phyloP scores from a whole-genome alignment of 768 basidiomycete genomes.

The Lactifluus piperatus region DNA sequence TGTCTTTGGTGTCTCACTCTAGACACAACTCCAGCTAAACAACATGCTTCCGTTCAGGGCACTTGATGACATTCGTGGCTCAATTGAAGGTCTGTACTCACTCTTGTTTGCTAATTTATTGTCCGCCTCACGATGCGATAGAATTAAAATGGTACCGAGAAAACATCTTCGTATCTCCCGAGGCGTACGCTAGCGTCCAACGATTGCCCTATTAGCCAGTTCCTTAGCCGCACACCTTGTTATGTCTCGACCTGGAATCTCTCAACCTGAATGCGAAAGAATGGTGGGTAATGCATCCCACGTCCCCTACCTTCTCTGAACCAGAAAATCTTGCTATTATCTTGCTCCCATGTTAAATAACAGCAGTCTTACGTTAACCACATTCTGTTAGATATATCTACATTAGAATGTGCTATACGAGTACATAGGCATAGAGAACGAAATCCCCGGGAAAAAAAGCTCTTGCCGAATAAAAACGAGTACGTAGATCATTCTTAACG shows the following conservation, averaged over 20 bases:
- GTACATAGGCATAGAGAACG: background rate
- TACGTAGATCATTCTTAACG: background rate
- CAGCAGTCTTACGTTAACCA: background rate
- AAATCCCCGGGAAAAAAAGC: background rate
- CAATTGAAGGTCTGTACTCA: conserved; percentile 55
- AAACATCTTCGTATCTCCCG: conserved; percentile 52
- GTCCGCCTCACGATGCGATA: conserved; percentile 24
- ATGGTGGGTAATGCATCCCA: background rate
- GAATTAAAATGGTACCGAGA: conserved; percentile 76
- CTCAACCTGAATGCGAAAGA: background rate
- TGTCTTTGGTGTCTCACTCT: conserved; percentile 3
- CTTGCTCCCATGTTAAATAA: background rate
- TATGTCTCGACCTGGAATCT: background rate
- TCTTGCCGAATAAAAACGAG: background rate
- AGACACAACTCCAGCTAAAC: background rate
- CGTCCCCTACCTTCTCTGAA: no score
- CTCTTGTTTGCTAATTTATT: background rate
- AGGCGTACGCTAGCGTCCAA: conserved; percentile 5
- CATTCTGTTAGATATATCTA: background rate
- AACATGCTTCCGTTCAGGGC: conserved; percentile 40
- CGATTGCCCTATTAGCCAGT: background rate
- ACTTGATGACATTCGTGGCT: conserved; percentile 69
- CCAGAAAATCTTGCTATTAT: background rate
- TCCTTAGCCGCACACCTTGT: background rate
- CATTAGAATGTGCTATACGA: background rate